Evolutionary conservation across 2,329 filamentous ascomycete species (phyloP).

Genomic region (Calonectria naviculata): DNA sequence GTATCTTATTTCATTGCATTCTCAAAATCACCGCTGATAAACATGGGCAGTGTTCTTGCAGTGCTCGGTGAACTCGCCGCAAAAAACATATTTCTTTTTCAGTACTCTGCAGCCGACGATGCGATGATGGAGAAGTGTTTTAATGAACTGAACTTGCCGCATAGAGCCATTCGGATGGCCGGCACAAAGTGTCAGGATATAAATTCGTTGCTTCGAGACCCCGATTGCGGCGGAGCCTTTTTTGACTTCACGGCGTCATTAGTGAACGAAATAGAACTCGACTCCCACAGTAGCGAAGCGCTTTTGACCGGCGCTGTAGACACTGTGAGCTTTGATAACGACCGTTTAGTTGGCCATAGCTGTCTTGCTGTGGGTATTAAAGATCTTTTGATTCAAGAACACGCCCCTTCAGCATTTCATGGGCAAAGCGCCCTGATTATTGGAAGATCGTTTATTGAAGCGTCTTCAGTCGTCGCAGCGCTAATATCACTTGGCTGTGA

Average conservation of each 20-base stretch:
- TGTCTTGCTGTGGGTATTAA: constrained; percentile 12
- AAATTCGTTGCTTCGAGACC: background rate
- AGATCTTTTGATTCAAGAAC: constrained; percentile 14
- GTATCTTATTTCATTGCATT: too few relatives aligned
- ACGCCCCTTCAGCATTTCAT: constrained; percentile 13
- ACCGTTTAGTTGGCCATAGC: constrained; percentile 9
- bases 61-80: constrained; percentile 13
- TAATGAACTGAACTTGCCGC: constrained; percentile 25
- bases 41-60: constrained; percentile 9
- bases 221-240: constrained; percentile 9
- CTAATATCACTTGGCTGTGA: constrained; percentile 14
- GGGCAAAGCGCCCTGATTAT: constrained; percentile 15
- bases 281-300: background rate
- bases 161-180: background rate
- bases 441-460: constrained; percentile 15
- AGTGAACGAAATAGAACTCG: background rate
- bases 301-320: background rate
- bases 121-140: constrained; percentile 28
- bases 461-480: constrained; percentile 1
- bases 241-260: background rate
- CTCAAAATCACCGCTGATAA: background rate
- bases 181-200: background rate
- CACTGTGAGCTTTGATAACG: constrained; percentile 13
- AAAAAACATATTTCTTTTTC: constrained; percentile 18
- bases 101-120: constrained; percentile 10